Evolutionary conservation across 495 filamentous ascomycete genomes (phyloP), one percentile per base, ranked within the genome.

Genomic region (Parachaetomium inaequale): DNA sequence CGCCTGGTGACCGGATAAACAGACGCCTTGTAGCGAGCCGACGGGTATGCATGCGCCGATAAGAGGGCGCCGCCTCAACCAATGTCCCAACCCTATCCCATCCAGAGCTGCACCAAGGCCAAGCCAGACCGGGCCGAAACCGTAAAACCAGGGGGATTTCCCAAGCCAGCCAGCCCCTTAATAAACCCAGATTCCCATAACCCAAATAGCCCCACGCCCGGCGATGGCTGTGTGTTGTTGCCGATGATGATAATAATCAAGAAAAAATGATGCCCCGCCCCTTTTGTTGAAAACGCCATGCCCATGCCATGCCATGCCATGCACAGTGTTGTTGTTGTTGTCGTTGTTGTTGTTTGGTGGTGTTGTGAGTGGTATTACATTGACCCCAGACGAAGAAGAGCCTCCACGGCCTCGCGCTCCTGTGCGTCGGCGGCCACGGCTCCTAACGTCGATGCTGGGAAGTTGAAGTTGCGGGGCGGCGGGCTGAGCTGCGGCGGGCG

Each of bases 401-500:
- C 90, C 74, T 91, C 91, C 63, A 92, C 84, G 40, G 91, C 91
- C 70, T 91, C 90, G 70, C 89, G 87, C 79, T 95, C 91, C 76
- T 90, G 85, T 43, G 81, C 79, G 66, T 87, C 83, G 7, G 76
- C 82, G 70, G 75, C 49, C 50, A 63, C 77, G 66, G 74, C 81
- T 61, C 71, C 80, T 74, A 80, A 76, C 43, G 77, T 76, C 50
- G 71, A 64, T 66, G 70, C 38, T 25, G 79, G 71, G 59, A 82
- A 76, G 70, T 81, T 76, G 68, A 82, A 72, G 67, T 77, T 76
- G 68, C 21, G 45, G 8, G 46, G 32, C 11, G 60, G 45, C 45
- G 56, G 14, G 45, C 43, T 29, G 11, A 75, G 73, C 73, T 74
- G 73, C 47, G 77, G 76, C 59, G 75, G 66, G 53, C 74, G 81